These are phyloP conservation scores for Saccharomycopsis vini DNA, from an alignment of 805 yeast genomes.

Conservation along the genomic window DNA sequence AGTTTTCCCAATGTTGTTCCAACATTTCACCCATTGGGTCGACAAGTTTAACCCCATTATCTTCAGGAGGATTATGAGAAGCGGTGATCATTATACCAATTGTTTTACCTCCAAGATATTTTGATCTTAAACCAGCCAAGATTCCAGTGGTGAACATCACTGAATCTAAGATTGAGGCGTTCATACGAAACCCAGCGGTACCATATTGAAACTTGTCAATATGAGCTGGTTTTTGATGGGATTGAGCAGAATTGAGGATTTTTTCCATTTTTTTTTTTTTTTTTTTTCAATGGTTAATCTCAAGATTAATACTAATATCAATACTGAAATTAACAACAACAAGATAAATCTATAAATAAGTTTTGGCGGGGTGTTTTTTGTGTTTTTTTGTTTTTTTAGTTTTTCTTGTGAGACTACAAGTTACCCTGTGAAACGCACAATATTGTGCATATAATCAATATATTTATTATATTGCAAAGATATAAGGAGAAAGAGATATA, in stretches of 20 bases:
- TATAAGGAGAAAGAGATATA: too few relatives aligned
- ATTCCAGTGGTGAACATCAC: conserved; percentile 80
- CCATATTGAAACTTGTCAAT: conserved; percentile 56
- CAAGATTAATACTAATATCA: too few relatives aligned
- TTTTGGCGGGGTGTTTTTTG: too few relatives aligned
- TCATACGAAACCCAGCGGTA: conserved; percentile 93
- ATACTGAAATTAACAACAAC: too few relatives aligned
- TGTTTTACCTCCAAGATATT: conserved; percentile 52
- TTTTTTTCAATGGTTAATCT: too few relatives aligned
- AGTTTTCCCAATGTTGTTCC: conserved; percentile 70
- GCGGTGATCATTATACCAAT: conserved; percentile 98
- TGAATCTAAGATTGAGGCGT: conserved; percentile 61
- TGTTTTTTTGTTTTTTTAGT: too few relatives aligned
- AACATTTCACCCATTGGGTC: conserved; percentile 93
- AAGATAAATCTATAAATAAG: too few relatives aligned
- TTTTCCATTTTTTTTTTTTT: neutral
- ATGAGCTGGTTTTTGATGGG: conserved; percentile 33
- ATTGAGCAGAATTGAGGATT: conserved; percentile 1
- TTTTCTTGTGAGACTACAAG: too few relatives aligned
- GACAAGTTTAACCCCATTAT: conserved; percentile 88
- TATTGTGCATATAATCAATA: too few relatives aligned
- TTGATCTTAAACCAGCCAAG: conserved; percentile 76
- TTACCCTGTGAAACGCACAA: too few relatives aligned
- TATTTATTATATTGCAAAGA: too few relatives aligned
- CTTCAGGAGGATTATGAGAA: conserved; percentile 86